phyloP scores from a whole-genome alignment of 73 alveolate species.

The Paramecium sonneborni region DNA sequence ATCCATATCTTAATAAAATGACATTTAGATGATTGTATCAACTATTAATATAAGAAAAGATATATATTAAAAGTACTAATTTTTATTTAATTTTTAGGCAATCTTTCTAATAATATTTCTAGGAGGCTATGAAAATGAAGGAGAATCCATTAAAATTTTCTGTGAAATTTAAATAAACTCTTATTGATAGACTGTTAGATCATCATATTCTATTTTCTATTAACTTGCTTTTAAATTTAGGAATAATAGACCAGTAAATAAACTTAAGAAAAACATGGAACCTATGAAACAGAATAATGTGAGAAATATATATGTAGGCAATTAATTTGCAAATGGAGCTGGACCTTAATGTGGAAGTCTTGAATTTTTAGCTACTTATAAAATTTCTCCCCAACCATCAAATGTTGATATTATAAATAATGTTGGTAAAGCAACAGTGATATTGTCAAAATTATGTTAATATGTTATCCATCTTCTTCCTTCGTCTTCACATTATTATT shows the following conservation, averaged over 20 bases:
- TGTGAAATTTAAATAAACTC: background rate
- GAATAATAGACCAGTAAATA: constrained; percentile 18
- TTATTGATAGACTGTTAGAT: background rate
- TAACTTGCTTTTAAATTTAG: constrained; percentile 1
- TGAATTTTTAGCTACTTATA: constrained; percentile 21
- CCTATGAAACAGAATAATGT: background rate
- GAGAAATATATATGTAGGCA: background rate
- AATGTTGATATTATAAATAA: constrained; percentile 17
- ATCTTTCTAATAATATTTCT: background rate
- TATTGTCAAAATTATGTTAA: constrained; percentile 45
- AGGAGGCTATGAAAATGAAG: background rate
- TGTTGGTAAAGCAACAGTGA: constrained; percentile 34
- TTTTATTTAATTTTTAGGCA: background rate
- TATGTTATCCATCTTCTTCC: constrained; percentile 1
- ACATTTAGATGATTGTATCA: background rate
- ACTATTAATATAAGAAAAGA: background rate
- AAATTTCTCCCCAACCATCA: constrained; percentile 44
- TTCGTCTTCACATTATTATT: background rate
- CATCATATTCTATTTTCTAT: constrained; percentile 2
- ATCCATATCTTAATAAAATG: background rate
- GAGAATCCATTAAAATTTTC: background rate
- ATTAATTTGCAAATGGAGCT: background rate
- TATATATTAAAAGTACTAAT: background rate
- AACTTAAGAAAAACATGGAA: constrained; percentile 34
- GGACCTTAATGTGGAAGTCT: background rate